A percentile compares a stretch with the other conserved stretches of the same genome.
Conservation (phyloP, 495 filamentous ascomycete genomes). For the Massariosphaeria phaeospora region DNA sequence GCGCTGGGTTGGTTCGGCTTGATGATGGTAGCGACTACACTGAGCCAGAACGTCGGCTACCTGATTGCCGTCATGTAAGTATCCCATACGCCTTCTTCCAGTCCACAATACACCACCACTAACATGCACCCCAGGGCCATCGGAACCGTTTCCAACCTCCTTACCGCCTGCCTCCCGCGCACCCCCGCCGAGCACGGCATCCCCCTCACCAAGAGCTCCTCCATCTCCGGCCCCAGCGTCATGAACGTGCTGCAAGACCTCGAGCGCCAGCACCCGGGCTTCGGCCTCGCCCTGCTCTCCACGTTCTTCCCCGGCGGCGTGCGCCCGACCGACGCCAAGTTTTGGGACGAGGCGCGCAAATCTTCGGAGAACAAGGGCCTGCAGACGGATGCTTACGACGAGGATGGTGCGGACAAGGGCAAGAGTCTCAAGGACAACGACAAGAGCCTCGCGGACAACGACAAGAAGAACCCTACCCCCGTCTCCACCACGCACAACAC, state of each 20-base stretch:
- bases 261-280: background rate
- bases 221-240: background rate
- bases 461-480: too few relatives aligned
- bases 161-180: background rate
- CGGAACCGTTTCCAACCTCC: background rate
- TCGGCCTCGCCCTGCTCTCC: background rate
- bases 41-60: background rate
- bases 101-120: background rate
- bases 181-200: background rate
- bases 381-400: too few relatives aligned
- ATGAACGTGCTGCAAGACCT: background rate
- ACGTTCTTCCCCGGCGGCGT: background rate
- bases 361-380: too few relatives aligned
- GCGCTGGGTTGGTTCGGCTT: background rate
- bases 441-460: too few relatives aligned
- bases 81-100: too few relatives aligned
- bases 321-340: background rate
- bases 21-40: background rate
- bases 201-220: background rate
- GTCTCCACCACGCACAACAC: too few relatives aligned
- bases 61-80: background rate
- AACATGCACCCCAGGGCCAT: background rate
- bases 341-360: too few relatives aligned
- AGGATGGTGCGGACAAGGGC: too few relatives aligned
- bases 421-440: too few relatives aligned